These are phyloP conservation scores for button mushroom (Agaricus bisporus) DNA, from an alignment of 768 basidiomycete species.

Conservation along the genomic window DNA sequence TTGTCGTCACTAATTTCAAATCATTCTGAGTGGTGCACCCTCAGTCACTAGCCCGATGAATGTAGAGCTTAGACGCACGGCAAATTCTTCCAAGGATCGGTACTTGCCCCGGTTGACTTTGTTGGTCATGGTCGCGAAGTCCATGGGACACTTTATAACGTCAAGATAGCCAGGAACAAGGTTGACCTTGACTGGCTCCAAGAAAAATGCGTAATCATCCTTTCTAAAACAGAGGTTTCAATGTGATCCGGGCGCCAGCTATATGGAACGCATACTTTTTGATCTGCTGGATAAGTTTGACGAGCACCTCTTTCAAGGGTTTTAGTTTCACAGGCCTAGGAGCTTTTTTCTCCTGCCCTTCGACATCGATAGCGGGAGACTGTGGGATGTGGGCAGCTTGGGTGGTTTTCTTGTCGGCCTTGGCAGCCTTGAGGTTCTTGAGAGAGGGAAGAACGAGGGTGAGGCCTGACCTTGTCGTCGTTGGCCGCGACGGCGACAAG, in stretches of 20 bases:
- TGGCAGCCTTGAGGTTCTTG: slow-evolving; percentile 52
- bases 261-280: slow-evolving; percentile 51
- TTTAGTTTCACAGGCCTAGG: slow-evolving; percentile 68
- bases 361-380: slow-evolving; percentile 16
- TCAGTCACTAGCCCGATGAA: neutral
- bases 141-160: slow-evolving; percentile 84
- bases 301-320: slow-evolving; percentile 70
- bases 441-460: slow-evolving; percentile 67
- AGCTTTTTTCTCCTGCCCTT: slow-evolving; percentile 33
- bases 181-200: slow-evolving; percentile 55
- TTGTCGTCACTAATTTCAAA: slow-evolving; percentile 63
- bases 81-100: slow-evolving; percentile 73
- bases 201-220: slow-evolving; percentile 83
- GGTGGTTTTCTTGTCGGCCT: slow-evolving; percentile 43
- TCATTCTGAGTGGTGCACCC: slow-evolving; percentile 41
- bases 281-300: slow-evolving; percentile 60
- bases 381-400: slow-evolving; percentile 18
- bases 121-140: slow-evolving; percentile 77
- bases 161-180: slow-evolving; percentile 60
- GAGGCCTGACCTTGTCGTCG: slow-evolving; percentile 41
- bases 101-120: slow-evolving; percentile 78
- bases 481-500: neutral
- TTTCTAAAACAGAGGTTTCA: slow-evolving; percentile 40
- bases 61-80: slow-evolving; percentile 38
- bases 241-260: neutral